Conservation (phyloP, 2,329 filamentous ascomycete species). For the Colletotrichum sojae region DNA sequence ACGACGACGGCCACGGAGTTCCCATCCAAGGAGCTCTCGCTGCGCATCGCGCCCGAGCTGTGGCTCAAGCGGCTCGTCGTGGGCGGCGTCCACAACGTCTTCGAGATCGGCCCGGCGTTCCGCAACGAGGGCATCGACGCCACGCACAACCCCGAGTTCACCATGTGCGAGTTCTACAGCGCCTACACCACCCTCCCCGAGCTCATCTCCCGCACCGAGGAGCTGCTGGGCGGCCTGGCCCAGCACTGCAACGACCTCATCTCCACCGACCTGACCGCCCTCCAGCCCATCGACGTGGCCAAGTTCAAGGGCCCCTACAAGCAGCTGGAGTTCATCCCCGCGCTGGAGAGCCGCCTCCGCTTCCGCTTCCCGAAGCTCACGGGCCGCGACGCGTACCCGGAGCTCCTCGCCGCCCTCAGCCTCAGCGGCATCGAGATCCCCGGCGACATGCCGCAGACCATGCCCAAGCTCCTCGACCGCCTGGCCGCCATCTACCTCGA, state of each 20-base stretch:
- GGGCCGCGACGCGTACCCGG: conserved; percentile 66
- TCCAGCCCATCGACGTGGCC: conserved; percentile 63
- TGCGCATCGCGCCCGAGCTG: conserved; percentile 93
- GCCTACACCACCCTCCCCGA: conserved; percentile 84
- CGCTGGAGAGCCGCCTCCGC: conserved; percentile 78
- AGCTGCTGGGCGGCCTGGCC: conserved; percentile 74
- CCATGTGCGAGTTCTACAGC: conserved; percentile 96
- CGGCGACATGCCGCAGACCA: conserved; percentile 69
- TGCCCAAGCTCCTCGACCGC: conserved; percentile 82
- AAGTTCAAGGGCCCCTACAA: conserved; percentile 70
- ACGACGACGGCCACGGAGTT: conserved; percentile 84
- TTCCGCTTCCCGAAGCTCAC: conserved; percentile 76
- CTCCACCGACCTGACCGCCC: conserved; percentile 58
- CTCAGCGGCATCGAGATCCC: conserved; percentile 77
- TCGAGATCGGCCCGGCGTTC: conserved; percentile 93
- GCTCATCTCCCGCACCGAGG: conserved; percentile 82
- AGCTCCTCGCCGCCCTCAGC: conserved; percentile 66
- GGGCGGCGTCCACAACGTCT: conserved; percentile 89
- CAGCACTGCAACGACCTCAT: conserved; percentile 63
- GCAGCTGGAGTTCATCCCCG: conserved; percentile 85
- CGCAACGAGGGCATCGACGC: conserved; percentile 93
- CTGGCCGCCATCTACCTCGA: conserved; percentile 85
- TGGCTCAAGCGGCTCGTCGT: conserved; percentile 95
- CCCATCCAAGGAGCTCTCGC: conserved; percentile 76
- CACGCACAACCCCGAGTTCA: conserved; percentile 98